Base-by-base conservation (phyloP, 495 filamentous ascomycete genomes). In the Talaromyces stipitatus region DNA sequence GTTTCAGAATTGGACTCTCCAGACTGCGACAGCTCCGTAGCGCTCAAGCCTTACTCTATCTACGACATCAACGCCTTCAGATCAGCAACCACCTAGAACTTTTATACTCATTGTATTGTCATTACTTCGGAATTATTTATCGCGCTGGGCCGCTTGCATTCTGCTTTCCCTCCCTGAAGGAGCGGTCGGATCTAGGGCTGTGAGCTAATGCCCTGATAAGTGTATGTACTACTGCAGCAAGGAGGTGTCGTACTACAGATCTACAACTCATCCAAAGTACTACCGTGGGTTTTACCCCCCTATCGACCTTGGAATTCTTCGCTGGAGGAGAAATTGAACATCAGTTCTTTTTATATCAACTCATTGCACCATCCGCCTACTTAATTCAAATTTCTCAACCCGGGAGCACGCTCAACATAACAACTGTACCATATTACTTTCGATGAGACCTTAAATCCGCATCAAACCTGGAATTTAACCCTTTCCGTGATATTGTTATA, bases 1-100 rank as follows among this genome's bases (percentile, higher is more conserved):
- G 33, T 55, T 43, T 55, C 54, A 55, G 54, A 55, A 18, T 45
- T 29, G 54, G 20, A 45, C 14, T 23, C 30, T 29, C 51, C 51
- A 36, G 30, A 54, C 51, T 54, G 16, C 32, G 32, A 23, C 29
- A 12, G n/a, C 18, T 54, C 24, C 27, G 16, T 51, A 29, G 48
- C 27, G 16, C 48, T 10, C 27, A n/a, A n/a, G n/a, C n/a, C n/a
- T n/a, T n/a, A 18, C 27, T 51, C 48, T 51, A 30, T 18, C 27
- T 51, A 30, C 27, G 12, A 30, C 27, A 28, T 16, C 48, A 51
- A 51, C 24, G 48, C 24, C 14, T 26, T 30, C 24, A 23, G 20
- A 24, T 30, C 27, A 28, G 16, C 26, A 30, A 30, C 12, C 22
- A 16, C 6, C 9, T 16, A 28, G 12, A 18, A 4, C 20, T 51